phyloP scores from a whole-genome alignment of 1,284 basidiomycete genomes.

The Fomitopsis schrenkii region DNA sequence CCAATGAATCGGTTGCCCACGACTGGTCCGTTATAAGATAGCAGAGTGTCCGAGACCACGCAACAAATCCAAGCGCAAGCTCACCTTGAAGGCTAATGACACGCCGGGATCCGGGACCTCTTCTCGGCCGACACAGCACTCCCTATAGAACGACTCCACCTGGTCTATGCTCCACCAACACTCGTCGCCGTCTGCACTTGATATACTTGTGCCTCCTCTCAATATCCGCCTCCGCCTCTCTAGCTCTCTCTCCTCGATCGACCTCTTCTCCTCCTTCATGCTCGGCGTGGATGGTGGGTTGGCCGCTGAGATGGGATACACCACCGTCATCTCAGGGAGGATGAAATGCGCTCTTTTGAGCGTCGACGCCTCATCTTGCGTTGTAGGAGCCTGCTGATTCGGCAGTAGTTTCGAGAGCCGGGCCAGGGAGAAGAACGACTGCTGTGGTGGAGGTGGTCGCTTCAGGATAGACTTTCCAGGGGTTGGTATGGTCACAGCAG shows the following conservation, averaged over 20 bases:
- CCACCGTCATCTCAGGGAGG: slow-evolving; percentile 74
- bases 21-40: background rate
- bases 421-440: slow-evolving; percentile 59
- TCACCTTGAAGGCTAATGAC: slow-evolving; percentile 68
- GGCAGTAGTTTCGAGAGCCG: slow-evolving; percentile 66
- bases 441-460: slow-evolving; percentile 64
- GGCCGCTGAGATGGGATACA: slow-evolving; percentile 81
- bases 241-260: slow-evolving; percentile 61
- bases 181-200: slow-evolving; percentile 33
- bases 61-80: slow-evolving; percentile 15
- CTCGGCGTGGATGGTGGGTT: slow-evolving; percentile 76
- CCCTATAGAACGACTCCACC: slow-evolving; percentile 76
- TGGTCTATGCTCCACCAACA: slow-evolving; percentile 80
- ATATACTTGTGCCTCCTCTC: slow-evolving; percentile 42
- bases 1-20: no score
- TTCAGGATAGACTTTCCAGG: slow-evolving; percentile 79
- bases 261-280: slow-evolving; percentile 70
- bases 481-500: slow-evolving; percentile 69
- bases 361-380: slow-evolving; percentile 43
- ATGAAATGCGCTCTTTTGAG: slow-evolving; percentile 86
- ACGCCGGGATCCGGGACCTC: slow-evolving; percentile 67
- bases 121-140: slow-evolving; percentile 76
- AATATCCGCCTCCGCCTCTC: slow-evolving; percentile 62
- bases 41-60: background rate
- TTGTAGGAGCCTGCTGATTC: slow-evolving; percentile 25